Evolutionary conservation across 352 stramenopile species (phyloP).

Genomic region (Phytophthora fragariae): DNA sequence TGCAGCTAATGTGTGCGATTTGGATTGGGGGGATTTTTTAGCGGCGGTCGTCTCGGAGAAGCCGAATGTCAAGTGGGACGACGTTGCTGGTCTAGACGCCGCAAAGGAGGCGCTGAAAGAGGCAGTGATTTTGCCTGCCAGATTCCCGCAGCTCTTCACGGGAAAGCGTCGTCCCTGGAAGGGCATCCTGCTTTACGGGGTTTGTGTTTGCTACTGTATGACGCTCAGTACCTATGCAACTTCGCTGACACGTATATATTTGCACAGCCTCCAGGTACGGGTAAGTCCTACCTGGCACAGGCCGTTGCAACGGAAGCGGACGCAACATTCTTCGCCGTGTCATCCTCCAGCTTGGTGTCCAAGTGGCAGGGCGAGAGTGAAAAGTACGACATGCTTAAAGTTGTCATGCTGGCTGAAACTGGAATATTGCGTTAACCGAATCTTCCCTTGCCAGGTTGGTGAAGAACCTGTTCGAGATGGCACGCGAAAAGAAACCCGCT

Average conservation of each 20-base stretch:
- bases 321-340: slow-evolving; percentile 98
- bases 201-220: slow-evolving; percentile 36
- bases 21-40: slow-evolving; percentile 31
- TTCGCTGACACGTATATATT: not conserved
- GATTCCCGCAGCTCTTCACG: slow-evolving; percentile 98
- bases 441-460: slow-evolving; percentile 80
- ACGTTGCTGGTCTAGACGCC: slow-evolving; percentile 97
- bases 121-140: slow-evolving; percentile 96
- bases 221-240: too few relatives aligned
- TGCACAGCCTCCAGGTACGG: slow-evolving; percentile 81
- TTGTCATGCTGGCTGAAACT: not conserved
- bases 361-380: slow-evolving; percentile 99
- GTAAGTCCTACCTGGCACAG: slow-evolving; percentile 98
- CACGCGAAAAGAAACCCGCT: slow-evolving; percentile 91
- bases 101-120: slow-evolving; percentile 99
- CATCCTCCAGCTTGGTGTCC: slow-evolving; percentile 97
- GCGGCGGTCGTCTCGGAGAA: slow-evolving; percentile 89
- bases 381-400: slow-evolving; percentile 56
- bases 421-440: not conserved
- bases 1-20: slow-evolving; percentile 5
- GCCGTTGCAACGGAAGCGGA: slow-evolving; percentile 99
- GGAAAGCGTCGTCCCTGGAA: slow-evolving; percentile 93
- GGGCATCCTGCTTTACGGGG: slow-evolving; percentile 98
- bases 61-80: slow-evolving; percentile 97
- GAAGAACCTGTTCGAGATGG: slow-evolving; percentile 99